Conservation (phyloP, 169 alveolate species). For the Babesia sp. region DNA sequence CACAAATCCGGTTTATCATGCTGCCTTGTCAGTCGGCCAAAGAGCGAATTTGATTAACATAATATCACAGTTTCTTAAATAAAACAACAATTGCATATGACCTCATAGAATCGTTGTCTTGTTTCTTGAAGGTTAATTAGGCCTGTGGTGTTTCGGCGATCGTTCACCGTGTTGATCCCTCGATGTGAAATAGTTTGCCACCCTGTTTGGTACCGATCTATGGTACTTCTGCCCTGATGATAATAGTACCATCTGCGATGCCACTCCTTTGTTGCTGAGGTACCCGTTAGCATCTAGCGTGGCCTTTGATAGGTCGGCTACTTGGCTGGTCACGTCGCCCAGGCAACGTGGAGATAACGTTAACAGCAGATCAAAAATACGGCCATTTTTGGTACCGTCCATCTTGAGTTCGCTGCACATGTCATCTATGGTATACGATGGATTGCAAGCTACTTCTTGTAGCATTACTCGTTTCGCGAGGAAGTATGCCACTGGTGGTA, state of each 20-base stretch:
- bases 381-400: slow-evolving; percentile 64
- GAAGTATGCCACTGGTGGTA: slow-evolving; percentile 66
- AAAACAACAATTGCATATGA: too few species aligned
- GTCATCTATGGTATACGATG: slow-evolving; percentile 55
- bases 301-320: slow-evolving; percentile 58
- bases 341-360: slow-evolving; percentile 53
- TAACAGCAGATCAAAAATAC: slow-evolving; percentile 57
- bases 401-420: slow-evolving; percentile 57
- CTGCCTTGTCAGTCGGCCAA: too few species aligned
- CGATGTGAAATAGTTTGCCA: slow-evolving; percentile 6
- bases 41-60: too few species aligned
- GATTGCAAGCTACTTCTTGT: slow-evolving; percentile 61
- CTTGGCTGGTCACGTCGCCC: slow-evolving; percentile 35
- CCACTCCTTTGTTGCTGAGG: slow-evolving; percentile 28
- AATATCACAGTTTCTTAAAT: too few species aligned
- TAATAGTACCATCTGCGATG: slow-evolving; percentile 42
- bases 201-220: slow-evolving; percentile 3
- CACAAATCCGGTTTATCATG: too few species aligned
- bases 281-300: slow-evolving; percentile 57
- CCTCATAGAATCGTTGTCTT: too few species aligned
- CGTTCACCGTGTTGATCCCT: slow-evolving; percentile 3
- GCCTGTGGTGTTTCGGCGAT: slow-evolving; percentile 11
- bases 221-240: slow-evolving; percentile 15
- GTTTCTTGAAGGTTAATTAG: slow-evolving; percentile 14
- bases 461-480: slow-evolving; percentile 67